Base-by-base conservation (phyloP, 2,329 filamentous ascomycete species). In the Calonectria crousiana region DNA sequence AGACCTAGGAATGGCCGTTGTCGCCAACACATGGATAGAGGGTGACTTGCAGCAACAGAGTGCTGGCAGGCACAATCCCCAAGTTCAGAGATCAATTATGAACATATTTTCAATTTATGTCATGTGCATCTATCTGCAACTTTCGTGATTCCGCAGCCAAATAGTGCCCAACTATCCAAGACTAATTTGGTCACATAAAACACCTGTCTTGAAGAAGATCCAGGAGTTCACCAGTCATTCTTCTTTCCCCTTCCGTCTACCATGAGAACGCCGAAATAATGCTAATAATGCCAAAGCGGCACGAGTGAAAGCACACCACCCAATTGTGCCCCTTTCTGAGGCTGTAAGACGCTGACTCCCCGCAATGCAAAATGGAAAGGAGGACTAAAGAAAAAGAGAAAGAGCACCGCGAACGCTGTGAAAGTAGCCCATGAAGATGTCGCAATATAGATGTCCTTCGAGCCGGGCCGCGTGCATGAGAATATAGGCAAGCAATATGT, bases 211-310 rank as follows among this genome's bases (percentile, higher is more conserved):
- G 73, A 62, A 36, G 32, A 65, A 34, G 34, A 49, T 4, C 67
- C 70, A 70, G 60, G 66, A 66, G 69, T 74, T 65, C 34, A 60
- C 36, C 41, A 51, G 68, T 53, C 58, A 38, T 23, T 71, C 49
- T 71, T 66, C 67, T 47, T 64, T 52, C 68, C 60, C 77, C 77
- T 56, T 60, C 74, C 73, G 44, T 81, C 76, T 81, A 78, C 78
- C 78, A 64, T 69, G 78, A 65, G 68, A 81, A 81, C 79, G 79
- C 79, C 79, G 64, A 69, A 75, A 77, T 71, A 80, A 81, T 81
- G 79, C 78, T 77, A 56, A 14, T 26, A 74, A 71, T 68, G 76
- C 74, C 74, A 66, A 79, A 70, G 20, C 65, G 68, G 53, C 69
- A 72, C 67, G 58, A 49, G 67, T 32, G 49, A 71, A 47, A 68